Base-by-base conservation (phyloP, 2,329 filamentous ascomycete genomes). In the Colletotrichum sp. region DNA sequence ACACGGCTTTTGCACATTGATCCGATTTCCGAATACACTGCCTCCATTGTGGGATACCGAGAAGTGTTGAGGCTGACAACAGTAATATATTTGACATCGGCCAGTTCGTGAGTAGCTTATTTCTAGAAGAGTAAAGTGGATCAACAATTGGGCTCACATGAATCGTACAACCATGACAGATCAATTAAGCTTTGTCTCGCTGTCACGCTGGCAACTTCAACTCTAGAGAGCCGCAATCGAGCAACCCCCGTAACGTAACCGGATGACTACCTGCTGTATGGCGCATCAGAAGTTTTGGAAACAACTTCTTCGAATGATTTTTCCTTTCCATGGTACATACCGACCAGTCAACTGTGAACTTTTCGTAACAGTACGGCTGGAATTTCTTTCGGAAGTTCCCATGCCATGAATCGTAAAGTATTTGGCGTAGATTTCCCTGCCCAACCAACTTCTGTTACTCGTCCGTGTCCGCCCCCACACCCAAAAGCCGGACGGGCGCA, bases 261-360 rank as follows among this genome's bases (percentile, higher is more conserved):
- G n/a, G n/a, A n/a, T 59, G 55, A 16, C 15, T 26, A 1, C 24
- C 24, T 16, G 22, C 24, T 18, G 24, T 28, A 59, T 26, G 10
- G 4, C 26, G 26, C 22, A 59, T 26, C 1, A 16, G 1, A 59
- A 6, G 5, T 28, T 6, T 26, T 24, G 15, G 24, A 9, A 26
- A 18, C 24, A 8, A 59, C 0, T 18, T 28, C 55, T 10, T 0
- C 22, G 9, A 16, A 26, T 28, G 55, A 5, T 0, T 48, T 10
- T 28, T 12, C 1, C 6, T 59, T 16, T 59, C 2, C 16, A 13
- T 28, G 8, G 55, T 10, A 59, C 16, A n/a, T 0, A 1, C 3
- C 26, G 10, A 18, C 1, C 26, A 1, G 13, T 6, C 26, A 3
- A 1, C 10, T 18, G 10, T 59, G 55, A 26, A 26, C 0, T 2